Evolutionary conservation across 176 grass and related monocot species (phyloP), one percentile per base, ranked within the genome.

Genomic region (Paspalum vaginatum): DNA sequence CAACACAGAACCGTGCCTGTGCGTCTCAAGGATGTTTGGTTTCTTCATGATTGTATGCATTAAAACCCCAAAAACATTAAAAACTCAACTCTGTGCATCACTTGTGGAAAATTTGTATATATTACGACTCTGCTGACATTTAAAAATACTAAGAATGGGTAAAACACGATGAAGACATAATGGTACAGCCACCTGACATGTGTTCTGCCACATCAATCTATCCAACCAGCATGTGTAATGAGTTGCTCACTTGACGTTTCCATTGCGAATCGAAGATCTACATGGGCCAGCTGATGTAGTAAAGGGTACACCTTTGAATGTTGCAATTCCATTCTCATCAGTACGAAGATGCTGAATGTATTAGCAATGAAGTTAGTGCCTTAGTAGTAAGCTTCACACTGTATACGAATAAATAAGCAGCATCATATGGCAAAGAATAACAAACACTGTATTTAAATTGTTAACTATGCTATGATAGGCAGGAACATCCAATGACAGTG

Each of bases 221-320:
- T 71, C 37, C 27, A 52, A 77, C 81, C 66, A 75, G 48, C 50
- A 62, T 62, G 72, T n/a, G 61, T 15, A 41, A 73, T 21, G 32
- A 83, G 44, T 44, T 48, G 72, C 60, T 97, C 84, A 91, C 68
- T 94, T 97, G 13, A 97, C 76, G 14, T 55, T 91, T 8, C 83
- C 95, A 18, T 94, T 94, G 16, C 52, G 52, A 76, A 94, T 90
- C 9, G 87, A 89, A 58, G 89, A 89, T 61, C 80, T 87, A 87
- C 95, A 94, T 38, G 87, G 85, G 9, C 95, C 95, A 20, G 87
- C 89, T 62, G 87, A 90, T 50, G 92, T 97, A 46, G 89, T 89
- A 75, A 97, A 94, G 48, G 95, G 87, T 70, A 89, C 42, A 77
- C 92, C 89, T 85, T 79, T 89, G 77, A 80, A 97, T 18, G 83